Percentiles rank a stretch among this genome's conserved stretches.
Evolutionary conservation across 169 alveolate species (phyloP).

Genomic region (Plasmodium relictum): DNA sequence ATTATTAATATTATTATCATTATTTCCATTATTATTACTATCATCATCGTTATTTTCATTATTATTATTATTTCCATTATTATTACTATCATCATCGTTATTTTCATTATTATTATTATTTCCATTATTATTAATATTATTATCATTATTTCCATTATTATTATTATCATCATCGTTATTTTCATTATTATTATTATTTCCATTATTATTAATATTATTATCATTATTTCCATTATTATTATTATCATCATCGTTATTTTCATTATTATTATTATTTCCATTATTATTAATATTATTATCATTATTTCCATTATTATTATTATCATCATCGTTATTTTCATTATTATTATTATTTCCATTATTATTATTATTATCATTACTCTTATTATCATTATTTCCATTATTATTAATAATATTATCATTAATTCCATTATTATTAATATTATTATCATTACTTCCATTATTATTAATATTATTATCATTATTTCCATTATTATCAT

Average conservation of each 20-base stretch:
- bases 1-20: not conserved
- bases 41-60: not conserved
- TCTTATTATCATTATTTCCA: not conserved
- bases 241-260: not conserved
- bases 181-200: not conserved
- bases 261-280: not conserved
- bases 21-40: not conserved
- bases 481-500: not conserved
- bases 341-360: not conserved
- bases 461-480: not conserved
- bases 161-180: not conserved
- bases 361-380: not conserved
- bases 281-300: not conserved
- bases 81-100: not conserved
- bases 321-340: not conserved
- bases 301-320: not conserved
- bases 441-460: not conserved
- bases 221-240: not conserved
- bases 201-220: not conserved
- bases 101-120: not conserved
- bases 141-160: not conserved
- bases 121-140: not conserved
- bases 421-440: not conserved
- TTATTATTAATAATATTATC: not conserved
- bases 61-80: not conserved